A percentile compares a stretch with the other conserved stretches of the same genome.
phyloP scores from a whole-genome alignment of 768 basidiomycete genomes.

The Saitozyma podzolica region DNA sequence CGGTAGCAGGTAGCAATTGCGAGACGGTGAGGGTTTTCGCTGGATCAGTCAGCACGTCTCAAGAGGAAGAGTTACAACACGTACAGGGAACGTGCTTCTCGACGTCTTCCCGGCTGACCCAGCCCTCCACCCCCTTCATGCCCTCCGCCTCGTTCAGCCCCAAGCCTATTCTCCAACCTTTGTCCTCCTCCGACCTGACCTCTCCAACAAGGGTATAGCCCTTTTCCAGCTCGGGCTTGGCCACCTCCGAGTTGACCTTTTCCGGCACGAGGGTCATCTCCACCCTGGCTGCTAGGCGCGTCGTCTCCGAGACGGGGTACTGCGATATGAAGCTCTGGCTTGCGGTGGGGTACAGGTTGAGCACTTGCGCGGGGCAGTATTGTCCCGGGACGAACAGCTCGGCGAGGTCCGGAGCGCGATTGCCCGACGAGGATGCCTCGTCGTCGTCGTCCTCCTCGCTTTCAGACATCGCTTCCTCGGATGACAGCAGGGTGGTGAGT shows the following conservation, averaged over 20 bases:
- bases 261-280: constrained; percentile 83
- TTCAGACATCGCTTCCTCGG: constrained; percentile 56
- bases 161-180: constrained; percentile 86
- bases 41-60: constrained; percentile 17
- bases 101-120: constrained; percentile 75
- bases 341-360: constrained; percentile 68
- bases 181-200: constrained; percentile 84
- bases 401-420: constrained; percentile 62
- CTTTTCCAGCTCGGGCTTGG: constrained; percentile 69
- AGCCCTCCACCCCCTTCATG: constrained; percentile 66
- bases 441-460: constrained; percentile 59
- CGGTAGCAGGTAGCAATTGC: constrained; percentile 66
- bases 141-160: constrained; percentile 58
- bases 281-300: constrained; percentile 55
- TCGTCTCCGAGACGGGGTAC: constrained; percentile 49
- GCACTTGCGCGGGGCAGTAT: constrained; percentile 77
- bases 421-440: constrained; percentile 52
- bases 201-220: constrained; percentile 62
- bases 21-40: constrained; percentile 62
- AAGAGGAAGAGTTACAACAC: constrained; percentile 8
- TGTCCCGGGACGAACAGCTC: constrained; percentile 81
- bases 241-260: constrained; percentile 77
- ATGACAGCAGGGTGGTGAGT: constrained; percentile 71
- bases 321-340: constrained; percentile 52
- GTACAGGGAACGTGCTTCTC: constrained; percentile 52